A percentile compares a stretch with the other conserved stretches of the same genome.
These are phyloP conservation scores for Heliosperma pusillum DNA, from an alignment of 148 eudicot species.

Conservation along the genomic window DNA sequence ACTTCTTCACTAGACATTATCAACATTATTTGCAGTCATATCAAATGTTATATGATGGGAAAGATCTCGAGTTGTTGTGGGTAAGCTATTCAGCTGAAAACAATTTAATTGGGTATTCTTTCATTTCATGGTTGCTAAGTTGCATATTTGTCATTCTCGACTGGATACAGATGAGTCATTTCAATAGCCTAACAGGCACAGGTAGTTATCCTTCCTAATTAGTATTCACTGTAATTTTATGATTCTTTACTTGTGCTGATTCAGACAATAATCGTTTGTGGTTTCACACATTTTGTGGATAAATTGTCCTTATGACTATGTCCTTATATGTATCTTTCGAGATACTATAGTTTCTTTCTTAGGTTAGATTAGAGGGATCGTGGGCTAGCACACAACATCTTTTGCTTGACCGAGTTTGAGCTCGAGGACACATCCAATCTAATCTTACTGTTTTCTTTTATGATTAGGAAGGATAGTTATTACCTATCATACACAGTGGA, in stretches of 20 bases:
- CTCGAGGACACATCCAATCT: too few species aligned
- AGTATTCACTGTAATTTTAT: background rate
- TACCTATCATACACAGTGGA: too few species aligned
- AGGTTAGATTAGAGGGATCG: too few species aligned
- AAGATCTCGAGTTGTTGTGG: slow-evolving; percentile 51
- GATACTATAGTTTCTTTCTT: background rate
- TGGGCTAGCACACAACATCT: too few species aligned
- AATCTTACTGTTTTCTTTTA: too few species aligned
- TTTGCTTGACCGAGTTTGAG: too few species aligned
- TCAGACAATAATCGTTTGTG: background rate
- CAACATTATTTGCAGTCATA: slow-evolving; percentile 53
- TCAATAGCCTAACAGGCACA: background rate
- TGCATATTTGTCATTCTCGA: background rate
- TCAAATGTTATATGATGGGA: slow-evolving; percentile 72
- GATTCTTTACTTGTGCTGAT: background rate
- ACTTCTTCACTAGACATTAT: slow-evolving; percentile 76
- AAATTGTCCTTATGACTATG: too few species aligned
- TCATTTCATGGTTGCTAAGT: background rate
- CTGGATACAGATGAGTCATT: background rate
- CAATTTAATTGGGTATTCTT: background rate
- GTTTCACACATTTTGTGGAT: background rate
- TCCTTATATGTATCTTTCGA: too few species aligned
- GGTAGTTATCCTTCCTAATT: background rate
- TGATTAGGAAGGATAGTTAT: too few species aligned
- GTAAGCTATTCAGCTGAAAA: slow-evolving; percentile 30